These are phyloP conservation scores for Vigna hirtella DNA, from an alignment of 306 rosid genomes.

Conservation along the genomic window DNA sequence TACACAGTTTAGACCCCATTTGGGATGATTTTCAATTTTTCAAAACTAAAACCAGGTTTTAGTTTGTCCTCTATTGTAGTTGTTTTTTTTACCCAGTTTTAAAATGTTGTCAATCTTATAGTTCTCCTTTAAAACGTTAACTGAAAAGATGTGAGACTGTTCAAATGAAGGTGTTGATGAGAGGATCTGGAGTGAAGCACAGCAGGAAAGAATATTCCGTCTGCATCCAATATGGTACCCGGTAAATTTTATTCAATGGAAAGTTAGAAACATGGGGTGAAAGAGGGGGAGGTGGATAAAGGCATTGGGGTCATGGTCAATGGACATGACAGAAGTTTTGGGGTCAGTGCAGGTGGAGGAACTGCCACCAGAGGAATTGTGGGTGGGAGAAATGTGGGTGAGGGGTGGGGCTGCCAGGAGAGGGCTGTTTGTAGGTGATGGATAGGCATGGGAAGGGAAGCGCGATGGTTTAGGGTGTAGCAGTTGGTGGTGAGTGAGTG, in stretches of 20 bases:
- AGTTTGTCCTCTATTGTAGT: not conserved
- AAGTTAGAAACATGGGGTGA: not conserved
- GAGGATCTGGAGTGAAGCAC: not conserved
- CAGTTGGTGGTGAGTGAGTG: not conserved
- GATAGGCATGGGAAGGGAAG: not conserved
- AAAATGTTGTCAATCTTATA: not conserved
- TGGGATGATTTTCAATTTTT: not conserved
- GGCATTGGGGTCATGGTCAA: too few species aligned
- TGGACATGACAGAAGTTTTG: not conserved
- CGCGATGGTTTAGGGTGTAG: not conserved
- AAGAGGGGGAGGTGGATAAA: not conserved
- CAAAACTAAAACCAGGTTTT: not conserved
- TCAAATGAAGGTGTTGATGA: not conserved
- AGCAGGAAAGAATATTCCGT: not conserved
- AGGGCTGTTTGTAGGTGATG: not conserved
- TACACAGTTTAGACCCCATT: slow-evolving; percentile 5
- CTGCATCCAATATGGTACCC: not conserved
- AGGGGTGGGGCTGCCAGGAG: not conserved
- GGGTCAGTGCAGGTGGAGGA: not conserved
- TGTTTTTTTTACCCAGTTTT: not conserved
- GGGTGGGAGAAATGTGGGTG: not conserved
- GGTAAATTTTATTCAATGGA: not conserved
- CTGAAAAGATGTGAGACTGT: not conserved
- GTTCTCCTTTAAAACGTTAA: not conserved
- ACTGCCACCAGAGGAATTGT: not conserved